Evolutionary conservation across 306 rosid species (phyloP).

Genomic region (Carpinus viminea): DNA sequence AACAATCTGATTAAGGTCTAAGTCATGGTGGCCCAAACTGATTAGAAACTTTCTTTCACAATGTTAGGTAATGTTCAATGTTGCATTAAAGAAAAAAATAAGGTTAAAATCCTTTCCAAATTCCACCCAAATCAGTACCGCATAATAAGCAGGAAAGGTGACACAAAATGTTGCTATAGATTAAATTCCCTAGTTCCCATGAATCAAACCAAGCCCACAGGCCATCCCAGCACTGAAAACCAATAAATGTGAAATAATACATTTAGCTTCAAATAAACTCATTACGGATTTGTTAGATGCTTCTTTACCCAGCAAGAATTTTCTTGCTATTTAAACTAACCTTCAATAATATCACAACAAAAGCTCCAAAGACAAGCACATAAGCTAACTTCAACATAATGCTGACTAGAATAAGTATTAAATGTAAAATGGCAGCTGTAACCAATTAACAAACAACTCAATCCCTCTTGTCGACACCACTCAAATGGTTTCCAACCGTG

Average conservation of each 20-base stretch:
- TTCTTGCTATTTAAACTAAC: neutral
- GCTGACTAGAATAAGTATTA: neutral
- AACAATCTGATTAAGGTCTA: neutral
- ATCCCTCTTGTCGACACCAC: too few relatives aligned
- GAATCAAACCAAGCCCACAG: neutral
- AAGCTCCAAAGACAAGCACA: neutral
- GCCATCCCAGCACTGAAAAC: neutral
- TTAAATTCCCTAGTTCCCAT: neutral
- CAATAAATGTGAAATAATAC: neutral
- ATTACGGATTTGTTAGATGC: neutral
- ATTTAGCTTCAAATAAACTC: neutral
- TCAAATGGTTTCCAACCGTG: neutral
- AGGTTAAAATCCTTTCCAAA: neutral
- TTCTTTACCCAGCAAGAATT: neutral
- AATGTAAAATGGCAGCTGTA: neutral
- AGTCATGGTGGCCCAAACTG: neutral
- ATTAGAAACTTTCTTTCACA: neutral
- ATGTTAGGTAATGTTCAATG: neutral
- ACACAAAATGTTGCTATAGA: slow-evolving; percentile 6
- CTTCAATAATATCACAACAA: neutral
- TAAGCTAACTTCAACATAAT: neutral
- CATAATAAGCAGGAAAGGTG: neutral
- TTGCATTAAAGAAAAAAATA: neutral
- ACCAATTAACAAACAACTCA: neutral
- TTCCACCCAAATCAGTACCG: neutral